Conservation (phyloP, 225 moss, liverwort and hornwort genomes). For the Marchantia paleacea region DNA sequence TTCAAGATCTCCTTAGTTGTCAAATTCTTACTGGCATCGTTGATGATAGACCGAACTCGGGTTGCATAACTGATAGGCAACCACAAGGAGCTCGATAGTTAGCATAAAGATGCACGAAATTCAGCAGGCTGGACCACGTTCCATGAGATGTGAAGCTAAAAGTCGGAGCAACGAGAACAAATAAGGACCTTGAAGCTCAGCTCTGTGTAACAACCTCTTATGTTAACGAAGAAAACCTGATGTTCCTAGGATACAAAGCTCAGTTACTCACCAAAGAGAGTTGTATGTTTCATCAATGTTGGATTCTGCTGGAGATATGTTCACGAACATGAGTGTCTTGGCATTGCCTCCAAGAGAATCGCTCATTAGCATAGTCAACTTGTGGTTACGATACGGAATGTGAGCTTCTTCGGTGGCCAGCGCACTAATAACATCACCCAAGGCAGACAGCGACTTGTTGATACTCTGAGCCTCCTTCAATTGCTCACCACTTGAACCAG, state of each 20-base stretch:
- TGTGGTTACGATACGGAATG: slow-evolving; percentile 93
- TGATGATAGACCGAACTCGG: slow-evolving; percentile 86
- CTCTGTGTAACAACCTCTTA: no score
- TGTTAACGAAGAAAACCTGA: background rate
- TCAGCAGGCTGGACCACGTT: no score
- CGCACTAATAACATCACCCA: slow-evolving; percentile 91
- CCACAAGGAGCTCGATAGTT: background rate
- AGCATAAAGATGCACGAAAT: background rate
- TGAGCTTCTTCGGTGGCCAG: slow-evolving; percentile 84
- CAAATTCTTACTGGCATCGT: slow-evolving; percentile 83
- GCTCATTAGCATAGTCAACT: slow-evolving; percentile 95
- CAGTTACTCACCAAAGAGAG: slow-evolving; percentile 67
- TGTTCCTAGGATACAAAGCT: background rate
- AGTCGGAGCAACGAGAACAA: background rate
- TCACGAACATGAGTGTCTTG: slow-evolving; percentile 93
- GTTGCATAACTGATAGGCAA: slow-evolving; percentile 67
- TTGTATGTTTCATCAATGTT: slow-evolving; percentile 92
- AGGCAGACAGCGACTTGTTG: slow-evolving; percentile 87
- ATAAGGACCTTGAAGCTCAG: background rate
- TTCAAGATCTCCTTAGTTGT: slow-evolving; percentile 89
- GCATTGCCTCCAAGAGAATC: slow-evolving; percentile 96
- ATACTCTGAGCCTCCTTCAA: slow-evolving; percentile 95
- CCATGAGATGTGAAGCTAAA: background rate
- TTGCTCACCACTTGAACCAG: slow-evolving; percentile 87
- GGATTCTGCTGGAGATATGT: slow-evolving; percentile 83